Base-by-base conservation (phyloP, 106 monocot species). In the Triglochin maritima region DNA sequence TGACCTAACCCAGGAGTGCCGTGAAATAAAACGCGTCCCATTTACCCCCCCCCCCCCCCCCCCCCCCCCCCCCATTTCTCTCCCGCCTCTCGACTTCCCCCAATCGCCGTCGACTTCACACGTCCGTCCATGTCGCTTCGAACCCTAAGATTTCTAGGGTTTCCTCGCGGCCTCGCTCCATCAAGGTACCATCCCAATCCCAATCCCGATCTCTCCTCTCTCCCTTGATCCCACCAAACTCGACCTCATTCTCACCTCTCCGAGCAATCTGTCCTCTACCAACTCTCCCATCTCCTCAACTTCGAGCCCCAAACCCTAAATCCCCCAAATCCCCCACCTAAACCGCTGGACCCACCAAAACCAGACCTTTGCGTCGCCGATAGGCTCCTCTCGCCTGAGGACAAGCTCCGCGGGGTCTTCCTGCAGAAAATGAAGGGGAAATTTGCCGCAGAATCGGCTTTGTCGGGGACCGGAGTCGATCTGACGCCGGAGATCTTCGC, bases 351-450 rank as follows among this genome's bases (percentile, higher is more conserved):
- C n/a, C 17, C 12, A 42, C 5, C 3, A 43, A 46, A 68, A 41
- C 68, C 46, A 14, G 48, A 47, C 12, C 7, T 58, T 59, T 5
- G 48, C 8, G 41, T 61, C 11, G 46, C 50, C 60, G 63, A 71
- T 49, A 48, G n/a, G 10, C 45, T 86, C 60, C 84, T 96, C 46
- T 79, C 80, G 11, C 78, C 85, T 4, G 85, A 44, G 5, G 88
- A 91, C 52, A 87, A 80, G 71, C 75, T 96, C 44, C 81, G 91
- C 0, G 88, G 91, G 9, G 80, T 91, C 5, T 96, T 96, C 71
- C 81, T 96, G 47, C 80, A 79, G 71, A 86, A 86, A 53, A 71
- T 79, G 50, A 62, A 13, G 11, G 86, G 86, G 3, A 81, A 59
- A 56, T 79, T 68, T 49, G 81, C 87, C 9, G 53, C 91, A 7